These are phyloP conservation scores for Lepidium didymum DNA, from an alignment of 345 rosid species.

Conservation along the genomic window DNA sequence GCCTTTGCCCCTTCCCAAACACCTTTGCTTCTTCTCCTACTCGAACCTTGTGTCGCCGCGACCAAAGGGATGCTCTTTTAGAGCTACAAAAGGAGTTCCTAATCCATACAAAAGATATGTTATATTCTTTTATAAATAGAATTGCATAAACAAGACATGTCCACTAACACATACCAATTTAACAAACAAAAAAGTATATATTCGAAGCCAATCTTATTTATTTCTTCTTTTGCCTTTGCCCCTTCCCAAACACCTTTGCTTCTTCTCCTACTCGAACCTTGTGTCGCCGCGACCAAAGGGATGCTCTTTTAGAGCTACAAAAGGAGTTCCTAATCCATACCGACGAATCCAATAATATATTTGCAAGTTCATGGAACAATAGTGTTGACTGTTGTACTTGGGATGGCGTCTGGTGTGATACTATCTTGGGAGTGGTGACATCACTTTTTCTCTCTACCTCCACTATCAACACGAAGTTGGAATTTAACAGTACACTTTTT, in stretches of 20 bases:
- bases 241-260: not conserved
- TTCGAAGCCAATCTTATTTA: too few relatives aligned
- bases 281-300: not conserved
- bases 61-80: not conserved
- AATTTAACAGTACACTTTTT: not conserved
- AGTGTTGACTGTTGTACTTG: slow-evolving; percentile 14
- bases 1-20: not conserved
- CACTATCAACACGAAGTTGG: not conserved
- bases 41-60: not conserved
- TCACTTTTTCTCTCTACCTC: not conserved
- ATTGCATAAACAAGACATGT: too few relatives aligned
- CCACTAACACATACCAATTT: too few relatives aligned
- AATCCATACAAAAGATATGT: too few relatives aligned
- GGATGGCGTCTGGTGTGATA: not conserved
- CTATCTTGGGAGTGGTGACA: not conserved
- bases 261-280: not conserved
- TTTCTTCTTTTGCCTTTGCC: too few relatives aligned
- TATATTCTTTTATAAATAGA: too few relatives aligned
- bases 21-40: not conserved
- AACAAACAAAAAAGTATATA: too few relatives aligned
- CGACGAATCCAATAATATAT: too few relatives aligned
- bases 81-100: not conserved
- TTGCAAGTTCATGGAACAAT: not conserved
- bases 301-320: not conserved
- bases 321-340: not conserved